Evolutionary conservation across 2,329 filamentous ascomycete species (phyloP).

Genomic region (Ophiostoma fasciatum): DNA sequence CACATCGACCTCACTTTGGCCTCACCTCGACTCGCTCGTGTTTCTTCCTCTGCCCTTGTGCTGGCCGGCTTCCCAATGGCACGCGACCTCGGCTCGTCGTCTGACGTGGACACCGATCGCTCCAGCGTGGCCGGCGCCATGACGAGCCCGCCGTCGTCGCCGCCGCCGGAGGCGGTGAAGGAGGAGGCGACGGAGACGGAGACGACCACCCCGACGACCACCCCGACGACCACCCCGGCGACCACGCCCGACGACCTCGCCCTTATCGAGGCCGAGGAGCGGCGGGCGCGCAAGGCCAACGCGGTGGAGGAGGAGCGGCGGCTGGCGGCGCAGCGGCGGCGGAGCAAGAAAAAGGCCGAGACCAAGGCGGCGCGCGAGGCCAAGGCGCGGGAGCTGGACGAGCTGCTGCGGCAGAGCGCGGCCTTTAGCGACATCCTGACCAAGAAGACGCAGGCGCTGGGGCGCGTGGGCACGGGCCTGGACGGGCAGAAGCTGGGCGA

Average conservation of each 20-base stretch:
- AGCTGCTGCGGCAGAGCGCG: slow-evolving; percentile 42
- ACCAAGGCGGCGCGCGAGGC: slow-evolving; percentile 39
- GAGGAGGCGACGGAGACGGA: background rate
- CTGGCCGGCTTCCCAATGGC: slow-evolving; percentile 2
- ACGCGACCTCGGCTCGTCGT: slow-evolving; percentile 3
- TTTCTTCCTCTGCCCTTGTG: no score
- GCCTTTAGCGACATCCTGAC: slow-evolving; percentile 49
- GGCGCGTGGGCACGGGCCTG: slow-evolving; percentile 44
- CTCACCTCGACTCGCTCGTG: no score
- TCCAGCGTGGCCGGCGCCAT: slow-evolving; percentile 1
- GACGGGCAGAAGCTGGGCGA: slow-evolving; percentile 46
- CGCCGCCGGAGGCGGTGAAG: slow-evolving; percentile 3
- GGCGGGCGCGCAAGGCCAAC: slow-evolving; percentile 31
- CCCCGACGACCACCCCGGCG: background rate
- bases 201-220: background rate
- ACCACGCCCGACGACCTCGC: slow-evolving; percentile 3
- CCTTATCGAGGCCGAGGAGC: slow-evolving; percentile 24
- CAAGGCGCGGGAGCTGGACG: slow-evolving; percentile 45
- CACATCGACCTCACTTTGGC: no score
- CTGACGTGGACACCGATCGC: slow-evolving; percentile 4
- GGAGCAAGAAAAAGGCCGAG: slow-evolving; percentile 31
- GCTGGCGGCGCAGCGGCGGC: slow-evolving; percentile 21
- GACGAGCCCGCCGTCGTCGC: slow-evolving; percentile 9
- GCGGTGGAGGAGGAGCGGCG: slow-evolving; percentile 29
- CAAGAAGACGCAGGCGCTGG: slow-evolving; percentile 47